phyloP scores from a whole-genome alignment of 2,329 filamentous ascomycete species.

The Fusarium veterinarium region DNA sequence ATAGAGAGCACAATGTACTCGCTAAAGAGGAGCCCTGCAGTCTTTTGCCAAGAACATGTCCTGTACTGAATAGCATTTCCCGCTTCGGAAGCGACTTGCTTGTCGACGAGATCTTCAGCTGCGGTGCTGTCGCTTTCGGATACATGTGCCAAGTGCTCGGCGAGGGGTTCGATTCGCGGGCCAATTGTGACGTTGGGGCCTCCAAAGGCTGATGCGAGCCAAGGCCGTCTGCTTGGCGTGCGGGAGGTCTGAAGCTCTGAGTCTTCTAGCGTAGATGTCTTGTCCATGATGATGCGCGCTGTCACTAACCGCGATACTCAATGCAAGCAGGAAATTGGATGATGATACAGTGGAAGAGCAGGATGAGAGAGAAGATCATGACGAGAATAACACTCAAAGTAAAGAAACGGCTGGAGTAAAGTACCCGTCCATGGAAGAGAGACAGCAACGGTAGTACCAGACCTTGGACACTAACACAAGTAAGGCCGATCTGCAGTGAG shows the following conservation, averaged over 20 bases:
- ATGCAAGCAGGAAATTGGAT: not conserved
- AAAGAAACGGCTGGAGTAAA: not conserved
- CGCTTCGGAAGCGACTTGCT: conserved; percentile 80
- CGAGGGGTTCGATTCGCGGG: conserved; percentile 62
- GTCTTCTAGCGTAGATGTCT: conserved; percentile 11
- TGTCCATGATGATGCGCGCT: conserved; percentile 15
- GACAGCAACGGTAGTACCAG: not conserved
- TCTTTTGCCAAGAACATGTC: conserved; percentile 96
- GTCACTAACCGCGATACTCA: not conserved
- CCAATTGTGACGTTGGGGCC: conserved; percentile 57
- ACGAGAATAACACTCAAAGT: not conserved
- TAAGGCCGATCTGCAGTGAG: not conserved
- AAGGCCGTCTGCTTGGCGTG: conserved; percentile 34
- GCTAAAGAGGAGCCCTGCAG: conserved; percentile 87
- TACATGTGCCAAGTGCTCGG: conserved; percentile 47
- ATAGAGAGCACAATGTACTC: conserved; percentile 93
- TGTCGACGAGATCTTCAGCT: conserved; percentile 60
- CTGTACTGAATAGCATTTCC: conserved; percentile 87
- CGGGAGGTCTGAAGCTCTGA: conserved; percentile 10
- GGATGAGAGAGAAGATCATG: not conserved
- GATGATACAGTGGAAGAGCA: not conserved
- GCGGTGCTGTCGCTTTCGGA: conserved; percentile 56
- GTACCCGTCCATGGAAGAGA: not conserved
- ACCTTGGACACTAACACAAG: not conserved
- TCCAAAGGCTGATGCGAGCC: conserved; percentile 51